A percentile compares a stretch with the other conserved stretches of the same genome.
These are phyloP conservation scores for Orbilia blumenaviensis DNA, from an alignment of 2,329 filamentous ascomycete species.

Conservation along the genomic window DNA sequence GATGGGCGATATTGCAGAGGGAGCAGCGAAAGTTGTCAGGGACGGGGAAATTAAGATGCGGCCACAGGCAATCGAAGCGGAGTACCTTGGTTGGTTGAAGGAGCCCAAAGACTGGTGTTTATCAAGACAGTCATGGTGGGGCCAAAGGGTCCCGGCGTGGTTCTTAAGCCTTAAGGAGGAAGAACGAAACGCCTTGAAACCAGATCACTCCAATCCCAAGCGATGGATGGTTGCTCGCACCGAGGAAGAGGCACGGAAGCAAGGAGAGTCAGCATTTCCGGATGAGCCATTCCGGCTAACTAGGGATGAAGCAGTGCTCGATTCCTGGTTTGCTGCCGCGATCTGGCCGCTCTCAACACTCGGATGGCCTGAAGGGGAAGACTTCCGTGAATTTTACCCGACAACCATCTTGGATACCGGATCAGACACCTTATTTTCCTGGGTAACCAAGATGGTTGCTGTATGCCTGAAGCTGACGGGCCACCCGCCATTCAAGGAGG, in stretches of 20 bases:
- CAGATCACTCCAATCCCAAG: background rate
- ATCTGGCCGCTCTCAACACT: conserved; percentile 56
- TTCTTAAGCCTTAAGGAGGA: conserved; percentile 18
- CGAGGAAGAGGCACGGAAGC: conserved; percentile 43
- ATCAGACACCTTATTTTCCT: conserved; percentile 56
- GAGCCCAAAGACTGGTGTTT: conserved; percentile 57
- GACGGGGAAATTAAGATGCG: conserved; percentile 41
- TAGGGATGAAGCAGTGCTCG: conserved; percentile 56
- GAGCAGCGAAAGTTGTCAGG: conserved; percentile 40
- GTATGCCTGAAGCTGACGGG: conserved; percentile 56
- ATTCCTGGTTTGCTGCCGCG: conserved; percentile 57
- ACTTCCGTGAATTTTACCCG: conserved; percentile 54
- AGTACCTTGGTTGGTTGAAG: conserved; percentile 54
- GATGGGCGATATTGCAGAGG: conserved; percentile 55
- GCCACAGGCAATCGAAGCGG: conserved; percentile 34
- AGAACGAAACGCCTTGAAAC: conserved; percentile 13
- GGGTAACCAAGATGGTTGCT: conserved; percentile 57
- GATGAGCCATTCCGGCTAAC: conserved; percentile 33
- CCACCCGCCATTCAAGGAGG: conserved; percentile 55
- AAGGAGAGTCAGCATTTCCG: background rate
- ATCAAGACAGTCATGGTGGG: conserved; percentile 57
- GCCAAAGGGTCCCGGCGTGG: conserved; percentile 57
- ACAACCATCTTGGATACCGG: conserved; percentile 57
- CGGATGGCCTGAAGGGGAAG: conserved; percentile 53
- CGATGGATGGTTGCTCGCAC: conserved; percentile 55